Evolutionary conservation across 192 early-diverging fungal genomes (phyloP).

Genomic region (Mortierella alpina): DNA sequence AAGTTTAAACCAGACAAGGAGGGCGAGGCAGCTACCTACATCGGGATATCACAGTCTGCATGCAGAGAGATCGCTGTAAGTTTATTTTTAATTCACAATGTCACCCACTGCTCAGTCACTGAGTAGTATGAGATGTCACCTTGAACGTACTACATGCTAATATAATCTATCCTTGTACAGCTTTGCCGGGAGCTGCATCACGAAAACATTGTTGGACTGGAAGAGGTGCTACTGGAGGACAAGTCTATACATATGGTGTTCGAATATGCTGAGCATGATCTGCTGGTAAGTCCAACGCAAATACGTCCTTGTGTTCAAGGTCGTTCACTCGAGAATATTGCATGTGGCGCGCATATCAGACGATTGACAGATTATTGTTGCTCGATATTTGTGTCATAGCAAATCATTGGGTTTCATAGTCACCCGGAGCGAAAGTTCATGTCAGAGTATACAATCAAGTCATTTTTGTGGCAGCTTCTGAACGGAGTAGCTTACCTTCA

Average conservation of each 20-base stretch:
- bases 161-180: conserved; percentile 25
- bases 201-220: conserved; percentile 86
- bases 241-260: conserved; percentile 96
- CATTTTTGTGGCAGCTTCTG: conserved; percentile 88
- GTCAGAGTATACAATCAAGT: conserved; percentile 87
- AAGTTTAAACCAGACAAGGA: conserved; percentile 98
- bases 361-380: neutral
- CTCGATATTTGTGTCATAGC: conserved; percentile 50
- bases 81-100: neutral
- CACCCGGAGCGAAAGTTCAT: conserved; percentile 85
- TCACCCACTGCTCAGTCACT: neutral
- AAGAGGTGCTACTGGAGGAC: conserved; percentile 93
- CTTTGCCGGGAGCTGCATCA: conserved; percentile 91
- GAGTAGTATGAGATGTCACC: neutral
- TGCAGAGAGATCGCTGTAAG: conserved; percentile 89
- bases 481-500: conserved; percentile 92
- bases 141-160: neutral
- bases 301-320: neutral
- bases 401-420: conserved; percentile 91
- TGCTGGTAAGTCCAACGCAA: conserved; percentile 65
- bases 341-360: neutral
- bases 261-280: conserved; percentile 97
- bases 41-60: conserved; percentile 94
- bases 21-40: conserved; percentile 76
- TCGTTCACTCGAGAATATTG: neutral